A percentile compares a stretch with the other conserved stretches of the same genome.
These are phyloP conservation scores for Plasmodium ovale DNA, from an alignment of 169 alveolate species.

Conservation along the genomic window DNA sequence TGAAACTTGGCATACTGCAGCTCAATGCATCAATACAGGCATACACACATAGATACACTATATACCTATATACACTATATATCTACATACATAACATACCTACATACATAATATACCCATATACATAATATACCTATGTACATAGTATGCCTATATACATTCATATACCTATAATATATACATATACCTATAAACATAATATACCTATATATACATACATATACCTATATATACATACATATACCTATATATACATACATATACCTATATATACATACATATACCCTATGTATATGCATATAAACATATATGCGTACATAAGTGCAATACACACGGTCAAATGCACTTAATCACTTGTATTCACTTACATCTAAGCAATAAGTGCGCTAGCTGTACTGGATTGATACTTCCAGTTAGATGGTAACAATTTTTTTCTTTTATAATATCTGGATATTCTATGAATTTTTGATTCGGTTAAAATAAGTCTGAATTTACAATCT, in stretches of 20 bases:
- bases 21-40: background rate
- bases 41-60: background rate
- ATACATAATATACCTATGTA: conserved; percentile 10
- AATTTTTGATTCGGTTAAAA: conserved; percentile 97
- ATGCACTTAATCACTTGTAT: background rate
- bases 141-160: conserved; percentile 2
- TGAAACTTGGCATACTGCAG: background rate
- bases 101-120: conserved; percentile 6
- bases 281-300: background rate
- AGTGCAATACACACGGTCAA: no score
- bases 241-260: background rate
- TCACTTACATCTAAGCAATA: conserved; percentile 80
- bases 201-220: no score
- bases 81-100: background rate
- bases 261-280: background rate
- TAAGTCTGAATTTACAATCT: conserved; percentile 97
- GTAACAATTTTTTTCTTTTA: conserved; percentile 96
- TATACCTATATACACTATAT: conserved; percentile 2
- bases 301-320: no score
- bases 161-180: no score
- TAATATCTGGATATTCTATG: conserved; percentile 99
- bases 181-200: no score
- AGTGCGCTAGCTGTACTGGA: conserved; percentile 92
- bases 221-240: background rate
- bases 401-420: conserved; percentile 98